Evolutionary conservation across 2,329 filamentous ascomycete genomes (phyloP).

Genomic region (Cadophora luteo-olivacea): DNA sequence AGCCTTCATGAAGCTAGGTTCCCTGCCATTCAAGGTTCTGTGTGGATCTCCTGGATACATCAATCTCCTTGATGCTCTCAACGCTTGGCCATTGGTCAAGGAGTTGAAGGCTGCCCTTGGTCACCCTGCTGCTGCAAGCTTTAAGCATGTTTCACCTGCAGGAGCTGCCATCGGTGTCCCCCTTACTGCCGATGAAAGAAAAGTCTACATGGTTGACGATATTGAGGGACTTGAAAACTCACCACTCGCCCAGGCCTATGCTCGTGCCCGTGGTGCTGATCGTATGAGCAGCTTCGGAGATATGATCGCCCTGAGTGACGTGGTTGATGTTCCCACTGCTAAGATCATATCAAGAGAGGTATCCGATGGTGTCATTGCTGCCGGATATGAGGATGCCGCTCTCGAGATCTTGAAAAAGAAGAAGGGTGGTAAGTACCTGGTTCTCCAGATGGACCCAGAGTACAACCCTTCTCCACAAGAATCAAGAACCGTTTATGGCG

Average conservation of each 20-base stretch:
- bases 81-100: constrained; percentile 96
- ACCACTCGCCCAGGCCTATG: constrained; percentile 89
- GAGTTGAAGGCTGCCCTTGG: constrained; percentile 90
- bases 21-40: constrained; percentile 94
- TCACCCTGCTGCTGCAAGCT: constrained; percentile 90
- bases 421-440: constrained; percentile 96
- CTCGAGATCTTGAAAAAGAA: constrained; percentile 95
- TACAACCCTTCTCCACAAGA: constrained; percentile 80
- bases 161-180: constrained; percentile 93
- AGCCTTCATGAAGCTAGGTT: constrained; percentile 74
- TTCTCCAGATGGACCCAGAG: constrained; percentile 90
- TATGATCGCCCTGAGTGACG: constrained; percentile 89
- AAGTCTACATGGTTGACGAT: constrained; percentile 98
- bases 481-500: constrained; percentile 86
- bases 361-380: constrained; percentile 94
- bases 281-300: constrained; percentile 99
- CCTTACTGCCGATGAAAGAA: constrained; percentile 85
- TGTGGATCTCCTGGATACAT: constrained; percentile 92
- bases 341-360: constrained; percentile 99
- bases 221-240: constrained; percentile 89
- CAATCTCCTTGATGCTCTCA: constrained; percentile 94
- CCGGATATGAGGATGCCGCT: constrained; percentile 83
- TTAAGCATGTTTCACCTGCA: constrained; percentile 98
- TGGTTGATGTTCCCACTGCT: constrained; percentile 90
- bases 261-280: constrained; percentile 92